These are phyloP conservation scores for Biscogniauxia mediterranea DNA, from an alignment of 2,329 filamentous ascomycete species.

Conservation along the genomic window DNA sequence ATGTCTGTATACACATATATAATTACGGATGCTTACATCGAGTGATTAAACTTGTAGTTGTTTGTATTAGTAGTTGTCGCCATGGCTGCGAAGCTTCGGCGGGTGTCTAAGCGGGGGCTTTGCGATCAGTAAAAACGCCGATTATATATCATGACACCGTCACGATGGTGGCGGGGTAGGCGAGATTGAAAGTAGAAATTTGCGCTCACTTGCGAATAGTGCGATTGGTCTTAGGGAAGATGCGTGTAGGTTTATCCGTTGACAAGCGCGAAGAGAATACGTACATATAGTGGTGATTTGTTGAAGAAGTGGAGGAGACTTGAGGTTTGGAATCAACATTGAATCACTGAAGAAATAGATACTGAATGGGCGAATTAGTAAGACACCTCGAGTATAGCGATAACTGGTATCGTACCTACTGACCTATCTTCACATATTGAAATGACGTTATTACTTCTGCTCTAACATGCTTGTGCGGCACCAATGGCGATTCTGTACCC, in stretches of 20 bases:
- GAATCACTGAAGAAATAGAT: too few species aligned
- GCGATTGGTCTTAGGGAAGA: conserved; percentile 25
- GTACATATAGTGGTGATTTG: conserved; percentile 29
- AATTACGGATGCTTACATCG: conserved; percentile 59
- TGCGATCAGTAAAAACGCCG: background rate
- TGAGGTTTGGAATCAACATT: background rate
- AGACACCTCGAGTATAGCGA: too few species aligned
- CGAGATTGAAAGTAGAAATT: background rate
- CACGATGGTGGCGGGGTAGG: background rate
- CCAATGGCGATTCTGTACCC: background rate
- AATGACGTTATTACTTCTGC: too few species aligned
- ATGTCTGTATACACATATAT: too few species aligned
- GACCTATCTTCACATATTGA: too few species aligned
- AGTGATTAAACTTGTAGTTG: conserved; percentile 85
- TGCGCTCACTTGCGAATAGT: conserved; percentile 14
- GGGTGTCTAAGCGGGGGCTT: conserved; percentile 8
- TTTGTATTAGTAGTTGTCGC: conserved; percentile 69
- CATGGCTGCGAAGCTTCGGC: conserved; percentile 47
- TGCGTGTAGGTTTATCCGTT: conserved; percentile 29
- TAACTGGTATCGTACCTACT: too few species aligned
- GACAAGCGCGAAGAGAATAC: conserved; percentile 29
- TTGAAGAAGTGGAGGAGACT: background rate
- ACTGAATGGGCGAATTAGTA: too few species aligned
- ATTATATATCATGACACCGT: too few species aligned
- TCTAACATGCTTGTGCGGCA: too few species aligned